Conservation (phyloP, 129 eudicot species). For the Artemisia tridentata region DNA sequence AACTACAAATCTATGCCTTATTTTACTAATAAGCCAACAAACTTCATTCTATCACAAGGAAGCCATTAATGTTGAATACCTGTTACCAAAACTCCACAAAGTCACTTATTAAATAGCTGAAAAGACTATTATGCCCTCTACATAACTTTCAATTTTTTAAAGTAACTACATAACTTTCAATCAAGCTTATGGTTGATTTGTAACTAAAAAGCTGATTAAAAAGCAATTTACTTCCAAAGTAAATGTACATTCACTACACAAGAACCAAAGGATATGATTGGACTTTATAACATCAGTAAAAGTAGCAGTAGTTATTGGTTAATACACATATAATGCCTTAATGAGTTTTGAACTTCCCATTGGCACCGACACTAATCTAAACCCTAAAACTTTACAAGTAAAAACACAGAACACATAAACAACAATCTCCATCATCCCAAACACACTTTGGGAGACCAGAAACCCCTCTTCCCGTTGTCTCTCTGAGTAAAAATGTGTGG, state of each 20-base stretch:
- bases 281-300: constrained; percentile 32
- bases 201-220: neutral
- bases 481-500: constrained; percentile 13
- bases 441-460: neutral
- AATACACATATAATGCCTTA: constrained; percentile 40
- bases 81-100: neutral
- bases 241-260: constrained; percentile 11
- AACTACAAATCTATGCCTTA: neutral
- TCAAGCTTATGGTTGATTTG: no score
- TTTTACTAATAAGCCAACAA: neutral
- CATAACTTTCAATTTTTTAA: no score
- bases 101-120: constrained; percentile 1
- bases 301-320: constrained; percentile 27
- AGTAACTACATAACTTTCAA: no score
- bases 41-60: constrained; percentile 10
- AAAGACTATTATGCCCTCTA: neutral
- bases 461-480: constrained; percentile 20
- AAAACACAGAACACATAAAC: constrained; percentile 24
- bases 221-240: constrained; percentile 2
- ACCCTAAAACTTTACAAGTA: constrained; percentile 34
- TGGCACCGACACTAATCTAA: constrained; percentile 35
- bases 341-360: constrained; percentile 44
- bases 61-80: constrained; percentile 1
- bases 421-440: constrained; percentile 3
- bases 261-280: constrained; percentile 17